Base-by-base conservation (phyloP, 2,329 filamentous ascomycete species). In the Penicillium sp. region DNA sequence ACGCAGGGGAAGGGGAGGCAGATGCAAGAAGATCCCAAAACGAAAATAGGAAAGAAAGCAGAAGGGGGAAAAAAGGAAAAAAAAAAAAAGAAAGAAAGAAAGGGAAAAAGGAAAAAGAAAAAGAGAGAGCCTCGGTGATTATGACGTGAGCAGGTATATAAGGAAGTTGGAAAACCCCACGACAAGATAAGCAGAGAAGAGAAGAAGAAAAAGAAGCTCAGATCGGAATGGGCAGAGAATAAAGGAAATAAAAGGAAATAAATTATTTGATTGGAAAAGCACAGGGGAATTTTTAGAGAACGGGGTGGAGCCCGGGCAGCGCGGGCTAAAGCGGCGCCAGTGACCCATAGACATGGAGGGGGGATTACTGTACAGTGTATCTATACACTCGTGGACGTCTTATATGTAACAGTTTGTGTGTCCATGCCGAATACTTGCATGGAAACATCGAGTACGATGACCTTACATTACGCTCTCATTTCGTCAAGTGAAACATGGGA, bases 301-400 rank as follows among this genome's bases (percentile, higher is more conserved):
- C 57, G 57, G 51, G 53, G 61, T 63, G 62, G 63, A 64, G 50
- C 55, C 56, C 58, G 61, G 58, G 59, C 61, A 61, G 57, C 39
- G 60, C 61, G 60, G 60, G 59, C 61, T 61, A 63, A 61, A 65
- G 61, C 58, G 59, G 58, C 67, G 65, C 66, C 69, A 69, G 61
- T 61, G 67, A 71, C 70, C 71, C 71, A 67, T 72, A 64, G 70
- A 68, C 66, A 67, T 72, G 69, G 71, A 71, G 61, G 66, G 67
- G 69, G 69, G 63, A 60, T 58, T 58, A 46, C 45, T 57, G 26
- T 53, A 53, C 26, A 31, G 24, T 45, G 39, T 51, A 46, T 37
- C 43, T 46, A 46, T 46, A 46, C 43, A 8, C 14, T 13, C 39
- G 22, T 26, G 40, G 24, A 43, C 40, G 13, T 14, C 32, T 22